Evolutionary conservation across 352 stramenopile genomes (phyloP), one percentile per base, ranked within the genome.

Genomic region (Aphanomyces invadans): DNA sequence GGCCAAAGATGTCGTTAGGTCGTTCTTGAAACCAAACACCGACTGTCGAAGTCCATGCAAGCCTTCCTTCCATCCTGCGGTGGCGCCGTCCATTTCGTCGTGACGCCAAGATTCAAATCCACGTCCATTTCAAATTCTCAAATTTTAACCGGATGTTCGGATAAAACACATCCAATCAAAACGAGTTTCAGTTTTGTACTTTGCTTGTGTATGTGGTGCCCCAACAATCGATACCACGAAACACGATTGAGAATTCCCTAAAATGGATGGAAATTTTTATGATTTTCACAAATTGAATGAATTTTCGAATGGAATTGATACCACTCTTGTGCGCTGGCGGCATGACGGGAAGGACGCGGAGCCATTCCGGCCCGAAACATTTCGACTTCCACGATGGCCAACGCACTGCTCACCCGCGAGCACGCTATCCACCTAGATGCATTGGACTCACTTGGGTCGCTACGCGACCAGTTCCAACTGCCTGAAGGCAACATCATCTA

Each of bases 401-500:
- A n/a, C n/a, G n/a, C n/a, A n/a, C n/a, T n/a, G n/a, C 17, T 66
- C 23, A 57, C 60, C 4, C 60, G 60, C 31, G 23, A n/a, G 2
- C n/a, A 57, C 29, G 56, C 42, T 28, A 17, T 44, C 15, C 17
- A 42, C 15, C n/a, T 55, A 10, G 60, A 67, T 33, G 32, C 31
- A 28, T 26, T 31, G 10, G 60, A 67, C 45, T 17, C 31, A 29
- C 42, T 67, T 11, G 42, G 23, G 4, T 23, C 25, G 23, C 46
- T 67, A 3, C 60, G 60, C 10, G 45, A 56, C 17, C 60, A 59
- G 11, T 67, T 67, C 26, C 23, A 36, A 3, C 42, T 67, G 5
- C 60, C 60, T 12, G 19, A 49, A 9, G 25, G 45, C 55, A 15
- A 63, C 17, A 7, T 33, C 11, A 67, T 67, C 31, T 67, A 67